Base-by-base conservation (phyloP, 2,329 filamentous ascomycete species). In the Aurifilum marmelostoma region DNA sequence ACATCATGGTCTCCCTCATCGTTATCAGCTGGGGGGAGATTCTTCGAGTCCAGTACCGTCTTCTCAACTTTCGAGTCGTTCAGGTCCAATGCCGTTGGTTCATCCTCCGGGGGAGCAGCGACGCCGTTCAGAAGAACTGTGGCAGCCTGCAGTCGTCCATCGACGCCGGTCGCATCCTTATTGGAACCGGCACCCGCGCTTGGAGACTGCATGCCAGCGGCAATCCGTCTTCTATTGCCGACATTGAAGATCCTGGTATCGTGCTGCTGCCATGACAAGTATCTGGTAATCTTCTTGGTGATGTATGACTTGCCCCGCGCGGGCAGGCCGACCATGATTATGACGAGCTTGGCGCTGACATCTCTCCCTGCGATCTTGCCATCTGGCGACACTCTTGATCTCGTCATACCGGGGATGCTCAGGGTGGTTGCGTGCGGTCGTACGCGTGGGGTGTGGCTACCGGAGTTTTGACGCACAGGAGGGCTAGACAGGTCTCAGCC, bases 241-340 rank as follows among this genome's bases (percentile, higher is more conserved):
- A 99, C 96, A 76, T 99, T 99, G 88, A 99, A 99, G 74, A 99
- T 97, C 73, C 87, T 88, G 16, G 94, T 96, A 76, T 97, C 93
- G 80, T 99, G 95, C 77, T 99, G 96, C 76, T 97, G 89, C 96
- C 96, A 99, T 63, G 97, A 95, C 64, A 99, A 83, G 78, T 98
- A 99, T 71, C 96, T 88, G 69, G 96, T 92, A 72, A 99, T 88
- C 83, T 99, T 99, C 84, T 98, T 98, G 71, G 96, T 98, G 76
- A 99, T 97, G 81, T 99, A 99, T 67, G 94, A 97, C 83, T 99
- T 99, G 77, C 96, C 96, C 75, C 96, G 87, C 12, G 96, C 96
- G 2, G 96, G 96, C 75, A 99, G 83, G 72, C 96, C 96, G 71
- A 99, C 96, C 96, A 99, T 99, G 78, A 99, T 90, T 75, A 99